Conservation (phyloP, 805 yeast genomes). For the Candida incommunis region DNA sequence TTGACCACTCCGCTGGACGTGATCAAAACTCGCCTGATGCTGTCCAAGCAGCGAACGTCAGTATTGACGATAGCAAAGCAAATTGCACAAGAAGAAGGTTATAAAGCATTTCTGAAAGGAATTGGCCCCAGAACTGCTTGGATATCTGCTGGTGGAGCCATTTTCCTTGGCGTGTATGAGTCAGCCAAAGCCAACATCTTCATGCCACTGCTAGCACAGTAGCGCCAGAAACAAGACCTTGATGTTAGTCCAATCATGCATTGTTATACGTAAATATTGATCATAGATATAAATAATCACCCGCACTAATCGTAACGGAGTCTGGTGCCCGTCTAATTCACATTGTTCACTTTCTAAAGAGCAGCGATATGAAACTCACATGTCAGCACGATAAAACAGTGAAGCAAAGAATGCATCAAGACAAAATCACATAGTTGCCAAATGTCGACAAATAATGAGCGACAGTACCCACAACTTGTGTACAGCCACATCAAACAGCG, state of each 20-base stretch:
- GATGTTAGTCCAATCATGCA: too few species aligned
- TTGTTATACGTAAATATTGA: too few species aligned
- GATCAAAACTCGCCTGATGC: slow-evolving; percentile 85
- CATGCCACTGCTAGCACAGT: neutral
- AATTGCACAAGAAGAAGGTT: slow-evolving; percentile 62
- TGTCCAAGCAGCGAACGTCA: slow-evolving; percentile 37
- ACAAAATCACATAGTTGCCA: too few species aligned
- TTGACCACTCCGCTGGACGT: slow-evolving; percentile 90
- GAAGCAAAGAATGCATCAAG: too few species aligned
- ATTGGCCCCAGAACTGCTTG: slow-evolving; percentile 93
- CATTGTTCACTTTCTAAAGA: too few species aligned
- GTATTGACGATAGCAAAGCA: slow-evolving; percentile 33
- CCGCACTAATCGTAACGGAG: slow-evolving; percentile 31
- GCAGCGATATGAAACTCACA: too few species aligned
- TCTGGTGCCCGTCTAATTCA: too few species aligned
- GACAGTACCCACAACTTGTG: too few species aligned
- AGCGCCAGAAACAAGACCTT: too few species aligned
- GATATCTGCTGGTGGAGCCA: slow-evolving; percentile 98
- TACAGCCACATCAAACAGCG: too few species aligned
- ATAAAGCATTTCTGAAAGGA: slow-evolving; percentile 59
- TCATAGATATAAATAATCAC: slow-evolving; percentile 5
- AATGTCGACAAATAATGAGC: too few species aligned
- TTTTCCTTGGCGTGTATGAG: slow-evolving; percentile 90
- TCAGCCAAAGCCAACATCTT: slow-evolving; percentile 18
- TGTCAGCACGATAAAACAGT: too few species aligned